phyloP scores from a whole-genome alignment of 495 filamentous ascomycete species.

The Apodospora peruviana region DNA sequence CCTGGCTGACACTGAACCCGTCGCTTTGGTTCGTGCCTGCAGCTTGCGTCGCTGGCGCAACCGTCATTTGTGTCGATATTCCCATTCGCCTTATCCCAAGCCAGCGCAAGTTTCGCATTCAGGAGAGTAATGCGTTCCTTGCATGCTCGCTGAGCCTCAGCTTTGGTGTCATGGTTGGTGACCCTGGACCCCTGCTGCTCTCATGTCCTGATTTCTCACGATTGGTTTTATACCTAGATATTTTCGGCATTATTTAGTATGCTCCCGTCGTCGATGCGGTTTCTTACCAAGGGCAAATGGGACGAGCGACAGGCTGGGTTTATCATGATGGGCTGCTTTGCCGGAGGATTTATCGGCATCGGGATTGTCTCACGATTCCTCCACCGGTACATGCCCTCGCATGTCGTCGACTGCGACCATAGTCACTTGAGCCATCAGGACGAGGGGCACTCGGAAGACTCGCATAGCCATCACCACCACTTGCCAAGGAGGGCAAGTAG shows the following conservation, averaged over 20 bases:
- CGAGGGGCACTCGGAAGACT: conserved; percentile 21
- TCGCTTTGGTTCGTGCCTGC: conserved; percentile 2
- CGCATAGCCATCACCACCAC: conserved; percentile 13
- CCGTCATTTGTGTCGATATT: conserved; percentile 81
- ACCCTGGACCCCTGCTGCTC: neutral
- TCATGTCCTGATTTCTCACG: neutral
- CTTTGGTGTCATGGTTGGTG: conserved; percentile 91
- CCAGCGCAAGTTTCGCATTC: conserved; percentile 74
- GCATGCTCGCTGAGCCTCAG: conserved; percentile 85
- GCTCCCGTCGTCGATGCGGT: conserved; percentile 76
- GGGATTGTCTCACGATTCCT: conserved; percentile 71
- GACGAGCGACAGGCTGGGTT: conserved; percentile 63
- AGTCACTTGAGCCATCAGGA: conserved; percentile 55
- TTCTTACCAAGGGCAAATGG: conserved; percentile 63
- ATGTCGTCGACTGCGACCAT: conserved; percentile 89
- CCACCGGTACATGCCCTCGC: conserved; percentile 82
- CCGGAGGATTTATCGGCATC: conserved; percentile 78
- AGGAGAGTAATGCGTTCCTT: conserved; percentile 81
- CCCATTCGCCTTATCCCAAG: conserved; percentile 65
- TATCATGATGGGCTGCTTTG: conserved; percentile 68
- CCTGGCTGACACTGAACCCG: neutral
- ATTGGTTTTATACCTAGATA: conserved; percentile 49
- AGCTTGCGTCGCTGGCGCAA: conserved; percentile 79
- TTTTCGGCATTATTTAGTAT: conserved; percentile 94
- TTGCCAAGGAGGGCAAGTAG: conserved; percentile 12